phyloP scores from a whole-genome alignment of 257 asterid genomes.

The Ehretia macrophylla region DNA sequence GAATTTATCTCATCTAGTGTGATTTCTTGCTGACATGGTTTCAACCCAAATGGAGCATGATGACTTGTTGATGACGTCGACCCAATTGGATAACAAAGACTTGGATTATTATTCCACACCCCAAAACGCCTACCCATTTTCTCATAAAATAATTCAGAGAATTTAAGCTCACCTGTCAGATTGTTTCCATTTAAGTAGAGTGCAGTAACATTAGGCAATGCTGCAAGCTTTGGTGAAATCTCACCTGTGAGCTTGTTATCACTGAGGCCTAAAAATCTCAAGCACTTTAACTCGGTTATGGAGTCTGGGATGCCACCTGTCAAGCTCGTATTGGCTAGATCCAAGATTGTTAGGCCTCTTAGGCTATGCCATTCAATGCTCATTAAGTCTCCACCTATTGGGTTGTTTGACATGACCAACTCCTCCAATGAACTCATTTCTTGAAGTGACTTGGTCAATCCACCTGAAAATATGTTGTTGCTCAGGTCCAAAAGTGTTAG shows the following conservation, averaged over 20 bases:
- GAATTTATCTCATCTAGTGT: constrained; percentile 18
- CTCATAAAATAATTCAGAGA: constrained; percentile 54
- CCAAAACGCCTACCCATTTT: constrained; percentile 82
- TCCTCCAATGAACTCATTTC: constrained; percentile 63
- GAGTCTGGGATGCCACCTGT: constrained; percentile 75
- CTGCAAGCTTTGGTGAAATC: constrained; percentile 48
- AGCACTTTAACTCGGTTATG: constrained; percentile 39
- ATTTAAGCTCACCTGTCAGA: constrained; percentile 72
- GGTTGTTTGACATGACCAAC: constrained; percentile 71
- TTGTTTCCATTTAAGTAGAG: constrained; percentile 77
- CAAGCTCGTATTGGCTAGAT: constrained; percentile 68
- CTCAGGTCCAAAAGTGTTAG: constrained; percentile 78
- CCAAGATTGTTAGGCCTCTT: constrained; percentile 44
- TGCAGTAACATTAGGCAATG: constrained; percentile 56
- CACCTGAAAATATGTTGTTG: constrained; percentile 58
- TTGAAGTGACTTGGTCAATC: constrained; percentile 47
- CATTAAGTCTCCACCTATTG: constrained; percentile 58
- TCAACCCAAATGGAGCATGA: constrained; percentile 64
- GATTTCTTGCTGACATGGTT: constrained; percentile 40
- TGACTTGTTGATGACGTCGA: constrained; percentile 14
- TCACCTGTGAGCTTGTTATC: constrained; percentile 68
- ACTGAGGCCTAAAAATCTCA: constrained; percentile 74
- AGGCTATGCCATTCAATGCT: constrained; percentile 46
- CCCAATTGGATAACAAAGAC: constrained; percentile 53
- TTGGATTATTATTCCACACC: constrained; percentile 85